Evolutionary conservation across 139 green algal genomes (phyloP).

Genomic region (Eudorina sp.): DNA sequence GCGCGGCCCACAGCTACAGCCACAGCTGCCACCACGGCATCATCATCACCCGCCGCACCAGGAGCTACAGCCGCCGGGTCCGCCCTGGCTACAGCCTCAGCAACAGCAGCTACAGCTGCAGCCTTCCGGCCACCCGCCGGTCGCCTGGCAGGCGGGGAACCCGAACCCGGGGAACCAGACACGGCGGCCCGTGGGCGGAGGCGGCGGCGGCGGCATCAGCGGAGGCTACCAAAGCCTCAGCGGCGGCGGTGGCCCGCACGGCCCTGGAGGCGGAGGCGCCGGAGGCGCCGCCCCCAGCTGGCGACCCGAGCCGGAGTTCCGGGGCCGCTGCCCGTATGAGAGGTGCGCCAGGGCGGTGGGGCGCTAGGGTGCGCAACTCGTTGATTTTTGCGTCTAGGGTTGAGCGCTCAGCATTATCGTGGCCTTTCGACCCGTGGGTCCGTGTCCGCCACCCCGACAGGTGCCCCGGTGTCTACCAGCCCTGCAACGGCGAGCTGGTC

Average conservation of each 20-base stretch:
- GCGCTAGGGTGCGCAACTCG: no score
- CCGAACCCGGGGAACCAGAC: neutral
- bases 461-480: conserved; percentile 61
- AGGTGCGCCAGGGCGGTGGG: neutral
- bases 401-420: no score
- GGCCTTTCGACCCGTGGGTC: no score
- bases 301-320: neutral
- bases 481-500: conserved; percentile 32
- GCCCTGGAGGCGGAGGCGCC: neutral
- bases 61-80: neutral
- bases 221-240: no score
- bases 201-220: neutral
- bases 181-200: neutral
- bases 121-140: no score
- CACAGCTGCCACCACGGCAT: neutral
- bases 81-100: no score
- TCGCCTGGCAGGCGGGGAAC: no score
- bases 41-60: conserved; percentile 2
- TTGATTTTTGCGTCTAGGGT: neutral
- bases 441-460: conserved; percentile 14
- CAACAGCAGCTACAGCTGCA: neutral
- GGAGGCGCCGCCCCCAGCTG: neutral
- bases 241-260: neutral
- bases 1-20: conserved; percentile 15
- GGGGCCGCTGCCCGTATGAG: conserved; percentile 8